These are phyloP conservation scores for Galeopsis tetrahit DNA, from an alignment of 257 asterid genomes.

Conservation along the genomic window DNA sequence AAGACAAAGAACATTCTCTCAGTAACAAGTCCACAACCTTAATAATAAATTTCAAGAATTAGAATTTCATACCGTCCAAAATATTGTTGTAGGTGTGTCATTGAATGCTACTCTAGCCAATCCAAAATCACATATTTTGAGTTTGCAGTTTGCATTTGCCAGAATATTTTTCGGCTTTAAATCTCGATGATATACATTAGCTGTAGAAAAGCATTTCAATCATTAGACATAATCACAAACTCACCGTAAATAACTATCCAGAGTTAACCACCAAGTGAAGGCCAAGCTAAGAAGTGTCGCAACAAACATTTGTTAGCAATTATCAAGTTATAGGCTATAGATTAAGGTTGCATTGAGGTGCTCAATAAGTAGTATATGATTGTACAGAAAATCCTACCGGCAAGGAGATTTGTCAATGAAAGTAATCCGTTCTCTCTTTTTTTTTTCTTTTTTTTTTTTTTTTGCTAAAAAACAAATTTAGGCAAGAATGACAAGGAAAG, in stretches of 20 bases:
- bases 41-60: conserved; percentile 1
- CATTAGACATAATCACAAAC: conserved; percentile 30
- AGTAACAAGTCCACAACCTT: not conserved
- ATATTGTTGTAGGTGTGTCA: conserved; percentile 86
- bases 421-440: not conserved
- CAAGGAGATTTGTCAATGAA: conserved; percentile 10
- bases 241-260: conserved; percentile 26
- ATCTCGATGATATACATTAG: conserved; percentile 94
- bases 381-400: conserved; percentile 5
- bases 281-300: conserved; percentile 9
- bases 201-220: conserved; percentile 52
- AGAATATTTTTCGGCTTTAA: conserved; percentile 85
- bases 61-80: conserved; percentile 85
- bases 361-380: not conserved
- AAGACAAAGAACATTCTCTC: conserved; percentile 10
- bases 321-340: not conserved
- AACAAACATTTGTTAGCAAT: conserved; percentile 5
- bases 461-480: conserved; percentile 11
- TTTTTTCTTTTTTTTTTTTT: not conserved
- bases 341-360: conserved; percentile 7
- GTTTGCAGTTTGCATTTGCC: conserved; percentile 96
- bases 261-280: conserved; percentile 17
- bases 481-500: not conserved
- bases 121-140: conserved; percentile 95
- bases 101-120: conserved; percentile 94